These are phyloP conservation scores for Neoboletus magnificus DNA, from an alignment of 768 basidiomycete genomes.

Conservation along the genomic window DNA sequence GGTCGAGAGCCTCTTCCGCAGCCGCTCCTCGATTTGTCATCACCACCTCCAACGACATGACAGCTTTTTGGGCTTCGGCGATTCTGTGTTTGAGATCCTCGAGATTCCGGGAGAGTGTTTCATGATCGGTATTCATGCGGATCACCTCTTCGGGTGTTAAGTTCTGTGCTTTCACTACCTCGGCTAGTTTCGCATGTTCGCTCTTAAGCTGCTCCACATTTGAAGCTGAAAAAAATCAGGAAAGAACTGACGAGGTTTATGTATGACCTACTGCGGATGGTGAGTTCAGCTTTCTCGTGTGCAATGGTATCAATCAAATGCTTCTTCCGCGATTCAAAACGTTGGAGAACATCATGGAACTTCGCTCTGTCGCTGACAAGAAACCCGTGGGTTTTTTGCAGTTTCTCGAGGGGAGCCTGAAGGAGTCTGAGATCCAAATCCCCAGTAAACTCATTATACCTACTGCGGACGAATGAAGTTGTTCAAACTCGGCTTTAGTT, in stretches of 20 bases:
- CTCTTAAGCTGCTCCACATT: conserved; percentile 60
- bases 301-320: conserved; percentile 65
- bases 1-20: conserved; percentile 78
- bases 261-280: conserved; percentile 44
- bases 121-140: conserved; percentile 88
- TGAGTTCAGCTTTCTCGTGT: conserved; percentile 63
- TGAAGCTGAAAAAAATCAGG: conserved; percentile 40
- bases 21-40: conserved; percentile 75
- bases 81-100: conserved; percentile 77
- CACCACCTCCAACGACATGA: conserved; percentile 80
- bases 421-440: background rate
- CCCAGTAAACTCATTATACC: conserved; percentile 1
- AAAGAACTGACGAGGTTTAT: background rate
- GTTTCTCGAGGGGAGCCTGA: conserved; percentile 63
- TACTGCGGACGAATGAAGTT: conserved; percentile 63
- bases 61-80: conserved; percentile 63
- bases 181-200: conserved; percentile 61
- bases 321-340: conserved; percentile 66
- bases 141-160: conserved; percentile 87
- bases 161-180: conserved; percentile 81
- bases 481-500: conserved; percentile 51
- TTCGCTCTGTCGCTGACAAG: conserved; percentile 75
- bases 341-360: conserved; percentile 69
- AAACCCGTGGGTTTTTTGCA: conserved; percentile 58
- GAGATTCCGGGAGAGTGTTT: conserved; percentile 66